Conservation (phyloP, 805 yeast species). For the Cyberlindnera mycetangii region DNA sequence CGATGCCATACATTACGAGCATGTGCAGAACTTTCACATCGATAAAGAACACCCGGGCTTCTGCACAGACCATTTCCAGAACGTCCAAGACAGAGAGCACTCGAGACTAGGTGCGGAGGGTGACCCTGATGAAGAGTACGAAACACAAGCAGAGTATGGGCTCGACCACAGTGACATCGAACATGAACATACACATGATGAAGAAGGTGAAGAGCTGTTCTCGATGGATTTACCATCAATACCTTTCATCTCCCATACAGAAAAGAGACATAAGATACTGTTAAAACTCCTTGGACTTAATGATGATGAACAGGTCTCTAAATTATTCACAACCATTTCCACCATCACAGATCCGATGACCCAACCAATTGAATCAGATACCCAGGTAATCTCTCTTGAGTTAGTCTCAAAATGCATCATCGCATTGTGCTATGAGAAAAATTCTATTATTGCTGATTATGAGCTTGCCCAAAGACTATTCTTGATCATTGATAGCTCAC, state of each 20-base stretch:
- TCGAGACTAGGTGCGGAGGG: constrained; percentile 12
- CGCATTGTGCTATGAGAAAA: constrained; percentile 30
- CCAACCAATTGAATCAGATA: constrained; percentile 62
- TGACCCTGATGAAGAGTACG: not conserved
- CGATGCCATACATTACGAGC: constrained; percentile 1
- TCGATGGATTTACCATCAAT: constrained; percentile 29
- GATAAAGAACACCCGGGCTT: constrained; percentile 15
- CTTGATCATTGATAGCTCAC: constrained; percentile 36
- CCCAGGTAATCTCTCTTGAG: constrained; percentile 51
- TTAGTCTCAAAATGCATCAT: constrained; percentile 48
- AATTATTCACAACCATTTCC: constrained; percentile 30
- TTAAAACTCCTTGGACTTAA: constrained; percentile 27
- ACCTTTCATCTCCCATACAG: constrained; percentile 25
- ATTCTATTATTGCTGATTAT: constrained; percentile 33
- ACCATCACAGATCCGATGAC: constrained; percentile 59
- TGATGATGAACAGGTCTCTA: constrained; percentile 12
- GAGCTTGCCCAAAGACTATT: constrained; percentile 33
- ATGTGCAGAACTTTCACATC: constrained; percentile 8
- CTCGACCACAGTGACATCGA: not conserved
- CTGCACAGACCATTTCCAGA: no score
- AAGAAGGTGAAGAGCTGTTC: constrained; percentile 28
- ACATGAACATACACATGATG: not conserved
- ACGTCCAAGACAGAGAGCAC: constrained; percentile 11
- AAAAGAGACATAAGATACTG: constrained; percentile 32
- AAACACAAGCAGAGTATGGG: not conserved